Conservation (phyloP, 148 eudicot species). For the Euryodendron excelsum region DNA sequence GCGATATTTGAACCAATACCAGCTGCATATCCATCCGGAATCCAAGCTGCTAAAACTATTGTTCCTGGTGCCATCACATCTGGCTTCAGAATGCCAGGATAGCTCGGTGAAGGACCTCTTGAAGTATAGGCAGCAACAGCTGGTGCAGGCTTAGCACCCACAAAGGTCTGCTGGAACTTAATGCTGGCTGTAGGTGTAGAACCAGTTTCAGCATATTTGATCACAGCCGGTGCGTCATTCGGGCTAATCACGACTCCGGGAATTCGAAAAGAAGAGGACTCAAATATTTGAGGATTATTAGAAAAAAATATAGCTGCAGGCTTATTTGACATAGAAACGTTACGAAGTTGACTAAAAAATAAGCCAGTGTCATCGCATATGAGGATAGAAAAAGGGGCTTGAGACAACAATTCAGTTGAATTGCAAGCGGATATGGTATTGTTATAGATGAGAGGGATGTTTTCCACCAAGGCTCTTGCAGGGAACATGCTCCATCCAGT, state of each 20-base stretch:
- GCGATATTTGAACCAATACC: not conserved
- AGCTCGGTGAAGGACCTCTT: constrained; percentile 24
- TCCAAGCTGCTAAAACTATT: constrained; percentile 20
- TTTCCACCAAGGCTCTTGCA: constrained; percentile 1
- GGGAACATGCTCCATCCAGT: constrained; percentile 28
- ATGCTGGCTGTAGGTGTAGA: not conserved
- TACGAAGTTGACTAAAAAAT: not conserved
- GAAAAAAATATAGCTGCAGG: constrained; percentile 19
- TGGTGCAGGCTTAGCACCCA: constrained; percentile 26
- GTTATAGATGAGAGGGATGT: constrained; percentile 22
- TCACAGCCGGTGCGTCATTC: not conserved
- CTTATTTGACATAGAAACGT: not conserved
- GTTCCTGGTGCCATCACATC: constrained; percentile 33
- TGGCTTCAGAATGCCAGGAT: constrained; percentile 24
- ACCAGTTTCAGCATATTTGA: not conserved
- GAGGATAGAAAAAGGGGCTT: not conserved
- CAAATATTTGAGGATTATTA: constrained; percentile 5
- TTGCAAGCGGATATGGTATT: constrained; percentile 19
- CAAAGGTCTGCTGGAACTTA: constrained; percentile 8
- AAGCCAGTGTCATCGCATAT: constrained; percentile 10
- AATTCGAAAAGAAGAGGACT: not conserved
- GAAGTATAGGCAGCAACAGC: constrained; percentile 16
- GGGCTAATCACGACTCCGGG: constrained; percentile 23
- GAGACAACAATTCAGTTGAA: not conserved
- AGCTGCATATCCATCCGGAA: not conserved